Evolutionary conservation across 805 yeast genomes (phyloP).

Genomic region (Starmerella khaoyaiensis): DNA sequence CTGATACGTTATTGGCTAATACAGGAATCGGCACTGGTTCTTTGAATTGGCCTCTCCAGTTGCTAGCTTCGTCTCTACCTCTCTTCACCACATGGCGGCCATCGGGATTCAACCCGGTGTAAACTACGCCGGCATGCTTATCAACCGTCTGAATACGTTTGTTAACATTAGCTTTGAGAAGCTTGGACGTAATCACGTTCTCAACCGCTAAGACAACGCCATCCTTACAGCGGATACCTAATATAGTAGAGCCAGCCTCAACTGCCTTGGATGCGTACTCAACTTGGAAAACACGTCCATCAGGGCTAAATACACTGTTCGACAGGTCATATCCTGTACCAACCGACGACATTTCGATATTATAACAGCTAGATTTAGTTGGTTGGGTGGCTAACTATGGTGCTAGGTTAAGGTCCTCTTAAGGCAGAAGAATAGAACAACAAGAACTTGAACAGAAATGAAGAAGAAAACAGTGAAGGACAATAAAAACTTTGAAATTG

Average conservation of each 20-base stretch:
- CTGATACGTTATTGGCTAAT: slow-evolving; percentile 74
- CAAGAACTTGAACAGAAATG: too few relatives aligned
- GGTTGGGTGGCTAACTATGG: too few relatives aligned
- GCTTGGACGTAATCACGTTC: slow-evolving; percentile 72
- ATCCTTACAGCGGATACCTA: slow-evolving; percentile 83
- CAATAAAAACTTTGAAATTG: too few relatives aligned
- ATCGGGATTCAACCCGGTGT: slow-evolving; percentile 91
- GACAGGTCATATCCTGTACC: slow-evolving; percentile 99
- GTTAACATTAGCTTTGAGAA: slow-evolving; percentile 80
- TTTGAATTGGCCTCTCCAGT: slow-evolving; percentile 65
- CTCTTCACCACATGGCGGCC: slow-evolving; percentile 86
- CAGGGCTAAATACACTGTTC: slow-evolving; percentile 82
- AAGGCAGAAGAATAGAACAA: too few relatives aligned
- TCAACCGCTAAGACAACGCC: slow-evolving; percentile 98
- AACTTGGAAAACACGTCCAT: slow-evolving; percentile 65
- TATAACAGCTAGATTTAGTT: neutral
- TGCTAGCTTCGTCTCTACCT: slow-evolving; percentile 81
- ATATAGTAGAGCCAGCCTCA: slow-evolving; percentile 90
- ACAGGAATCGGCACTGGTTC: slow-evolving; percentile 67
- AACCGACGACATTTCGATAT: slow-evolving; percentile 74
- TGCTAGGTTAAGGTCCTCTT: too few relatives aligned
- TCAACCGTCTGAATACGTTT: slow-evolving; percentile 86
- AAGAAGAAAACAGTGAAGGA: too few relatives aligned
- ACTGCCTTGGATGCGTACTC: slow-evolving; percentile 97
- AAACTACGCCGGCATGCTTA: slow-evolving; percentile 85